Conservation (phyloP, 2,329 filamentous ascomycete species). For the Canariomyces notabilis region DNA sequence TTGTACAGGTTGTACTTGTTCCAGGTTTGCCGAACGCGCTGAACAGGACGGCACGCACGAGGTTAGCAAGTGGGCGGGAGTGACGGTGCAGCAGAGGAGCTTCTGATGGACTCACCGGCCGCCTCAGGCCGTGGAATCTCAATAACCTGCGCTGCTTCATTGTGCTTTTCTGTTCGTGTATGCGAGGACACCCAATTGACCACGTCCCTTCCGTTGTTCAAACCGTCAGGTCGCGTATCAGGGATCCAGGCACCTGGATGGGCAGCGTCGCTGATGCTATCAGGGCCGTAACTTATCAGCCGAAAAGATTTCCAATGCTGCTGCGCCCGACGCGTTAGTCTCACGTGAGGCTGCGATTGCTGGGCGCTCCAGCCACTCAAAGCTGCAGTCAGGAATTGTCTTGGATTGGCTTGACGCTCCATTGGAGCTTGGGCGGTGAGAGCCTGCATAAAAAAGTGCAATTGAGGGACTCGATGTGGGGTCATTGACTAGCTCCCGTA, state of each 20-base stretch:
- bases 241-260: not conserved
- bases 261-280: conserved; percentile 2
- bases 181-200: conserved; percentile 5
- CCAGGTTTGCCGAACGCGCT: conserved; percentile 96
- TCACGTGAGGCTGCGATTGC: not conserved
- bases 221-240: not conserved
- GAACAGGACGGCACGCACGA: conserved; percentile 11
- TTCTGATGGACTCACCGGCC: conserved; percentile 48
- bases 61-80: conserved; percentile 9
- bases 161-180: conserved; percentile 25
- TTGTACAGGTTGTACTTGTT: conserved; percentile 98
- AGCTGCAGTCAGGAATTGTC: not conserved
- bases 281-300: too few relatives aligned
- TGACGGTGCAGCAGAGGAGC: not conserved
- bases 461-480: conserved; percentile 15
- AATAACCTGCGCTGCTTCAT: conserved; percentile 52
- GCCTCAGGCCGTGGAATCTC: conserved; percentile 63
- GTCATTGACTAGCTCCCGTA: conserved; percentile 1
- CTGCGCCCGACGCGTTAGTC: not conserved
- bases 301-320: conserved; percentile 14
- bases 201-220: not conserved
- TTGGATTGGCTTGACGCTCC: not conserved
- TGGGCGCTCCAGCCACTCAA: not conserved
- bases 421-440: conserved; percentile 11
- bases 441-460: conserved; percentile 14